Percentiles rank a stretch among this genome's conserved stretches.
Evolutionary conservation across 768 basidiomycete genomes (phyloP).

Genomic region (Tubosaeta sp.): DNA sequence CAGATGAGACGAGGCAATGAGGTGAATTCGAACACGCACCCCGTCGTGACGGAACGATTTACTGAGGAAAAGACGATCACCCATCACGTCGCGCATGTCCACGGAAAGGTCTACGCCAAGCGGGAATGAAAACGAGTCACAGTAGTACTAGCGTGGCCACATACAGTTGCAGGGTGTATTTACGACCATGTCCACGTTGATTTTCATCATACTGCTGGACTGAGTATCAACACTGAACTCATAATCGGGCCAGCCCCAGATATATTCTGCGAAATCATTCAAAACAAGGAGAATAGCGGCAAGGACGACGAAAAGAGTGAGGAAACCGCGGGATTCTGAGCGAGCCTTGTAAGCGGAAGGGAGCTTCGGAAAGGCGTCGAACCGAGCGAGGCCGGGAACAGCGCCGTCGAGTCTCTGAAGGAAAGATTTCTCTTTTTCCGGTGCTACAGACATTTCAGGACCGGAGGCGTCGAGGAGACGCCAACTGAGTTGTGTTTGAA

Average conservation of each 20-base stretch:
- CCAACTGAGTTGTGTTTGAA: background rate
- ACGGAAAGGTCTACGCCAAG: slow-evolving; percentile 65
- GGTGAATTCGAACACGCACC: slow-evolving; percentile 37
- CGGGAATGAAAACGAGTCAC: background rate
- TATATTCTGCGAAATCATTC: slow-evolving; percentile 85
- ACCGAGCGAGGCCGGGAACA: slow-evolving; percentile 55
- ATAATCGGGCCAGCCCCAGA: slow-evolving; percentile 92
- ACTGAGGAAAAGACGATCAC: slow-evolving; percentile 84
- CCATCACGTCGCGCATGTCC: slow-evolving; percentile 90
- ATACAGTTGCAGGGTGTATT: slow-evolving; percentile 91
- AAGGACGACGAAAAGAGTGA: slow-evolving; percentile 67
- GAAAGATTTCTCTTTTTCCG: slow-evolving; percentile 30
- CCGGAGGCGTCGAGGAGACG: background rate
- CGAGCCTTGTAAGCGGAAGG: slow-evolving; percentile 77
- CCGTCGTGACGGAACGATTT: slow-evolving; percentile 81
- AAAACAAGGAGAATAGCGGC: slow-evolving; percentile 71
- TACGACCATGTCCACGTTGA: slow-evolving; percentile 91
- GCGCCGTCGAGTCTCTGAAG: slow-evolving; percentile 62
- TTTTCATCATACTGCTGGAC: slow-evolving; percentile 57
- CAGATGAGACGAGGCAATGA: background rate
- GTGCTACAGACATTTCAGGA: slow-evolving; percentile 10
- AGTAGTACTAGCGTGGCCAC: slow-evolving; percentile 29
- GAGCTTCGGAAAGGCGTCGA: slow-evolving; percentile 87
- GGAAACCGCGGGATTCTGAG: slow-evolving; percentile 75
- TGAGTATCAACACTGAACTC: slow-evolving; percentile 82